Conservation (phyloP, 805 yeast genomes). For the Yarrowia yakushimensis region DNA sequence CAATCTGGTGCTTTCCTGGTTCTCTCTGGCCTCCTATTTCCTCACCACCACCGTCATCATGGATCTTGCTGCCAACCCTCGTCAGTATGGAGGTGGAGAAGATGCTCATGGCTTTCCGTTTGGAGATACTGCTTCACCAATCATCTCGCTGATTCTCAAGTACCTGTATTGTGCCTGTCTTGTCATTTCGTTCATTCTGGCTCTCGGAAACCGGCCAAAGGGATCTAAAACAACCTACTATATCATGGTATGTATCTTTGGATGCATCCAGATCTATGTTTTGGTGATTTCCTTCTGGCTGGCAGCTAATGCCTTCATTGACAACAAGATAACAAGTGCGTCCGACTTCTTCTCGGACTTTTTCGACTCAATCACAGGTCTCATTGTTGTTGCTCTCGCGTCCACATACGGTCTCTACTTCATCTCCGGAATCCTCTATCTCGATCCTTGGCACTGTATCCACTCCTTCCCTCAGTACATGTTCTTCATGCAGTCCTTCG, state of each 20-base stretch:
- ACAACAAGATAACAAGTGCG: constrained; percentile 35
- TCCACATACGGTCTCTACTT: constrained; percentile 63
- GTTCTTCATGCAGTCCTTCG: constrained; percentile 39
- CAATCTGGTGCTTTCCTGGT: constrained; percentile 58
- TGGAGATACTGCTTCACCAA: constrained; percentile 36
- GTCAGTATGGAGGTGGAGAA: constrained; percentile 44
- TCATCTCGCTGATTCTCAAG: constrained; percentile 49
- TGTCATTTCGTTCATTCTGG: constrained; percentile 56
- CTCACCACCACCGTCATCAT: constrained; percentile 61
- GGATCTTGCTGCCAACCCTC: constrained; percentile 43
- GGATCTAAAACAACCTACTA: constrained; percentile 56
- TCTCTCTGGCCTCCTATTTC: constrained; percentile 59
- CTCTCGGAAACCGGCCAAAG: constrained; percentile 63
- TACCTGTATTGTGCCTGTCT: constrained; percentile 57
- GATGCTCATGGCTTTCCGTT: constrained; percentile 43
- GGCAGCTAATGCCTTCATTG: constrained; percentile 51
- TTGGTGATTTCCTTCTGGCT: constrained; percentile 55
- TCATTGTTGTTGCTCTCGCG: constrained; percentile 56
- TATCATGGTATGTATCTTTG: constrained; percentile 53
- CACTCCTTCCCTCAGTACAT: constrained; percentile 47
- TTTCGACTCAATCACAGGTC: constrained; percentile 47
- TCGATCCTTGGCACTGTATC: constrained; percentile 66
- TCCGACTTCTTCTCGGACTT: constrained; percentile 37
- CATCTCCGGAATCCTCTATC: constrained; percentile 54
- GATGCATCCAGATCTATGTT: constrained; percentile 58